These are phyloP conservation scores for Dothidotthia symphoricarpi DNA, from an alignment of 2,329 filamentous ascomycete species.

Conservation along the genomic window DNA sequence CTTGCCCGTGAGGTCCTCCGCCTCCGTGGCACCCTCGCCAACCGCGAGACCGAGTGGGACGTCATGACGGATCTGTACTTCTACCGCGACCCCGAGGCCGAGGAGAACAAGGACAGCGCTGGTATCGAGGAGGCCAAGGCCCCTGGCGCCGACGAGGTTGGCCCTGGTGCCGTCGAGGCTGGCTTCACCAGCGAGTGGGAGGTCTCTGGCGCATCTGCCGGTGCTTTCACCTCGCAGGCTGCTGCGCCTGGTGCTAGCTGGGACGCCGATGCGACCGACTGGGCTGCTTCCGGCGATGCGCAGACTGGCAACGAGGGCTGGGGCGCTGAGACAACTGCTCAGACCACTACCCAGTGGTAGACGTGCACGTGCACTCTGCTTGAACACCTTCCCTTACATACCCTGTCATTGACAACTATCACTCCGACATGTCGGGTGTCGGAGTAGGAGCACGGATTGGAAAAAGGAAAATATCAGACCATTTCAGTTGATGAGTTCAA, in stretches of 20 bases:
- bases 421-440: conserved; percentile 25
- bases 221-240: conserved; percentile 58
- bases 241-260: conserved; percentile 62
- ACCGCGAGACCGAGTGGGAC: conserved; percentile 96
- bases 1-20: conserved; percentile 99
- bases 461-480: conserved; percentile 29
- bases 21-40: conserved; percentile 93
- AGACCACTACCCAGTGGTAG: conserved; percentile 47
- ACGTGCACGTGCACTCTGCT: conserved; percentile 15
- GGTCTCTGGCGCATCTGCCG: conserved; percentile 63
- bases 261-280: conserved; percentile 66
- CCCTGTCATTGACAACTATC: conserved; percentile 35
- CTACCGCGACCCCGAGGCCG: conserved; percentile 99
- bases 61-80: conserved; percentile 99
- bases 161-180: conserved; percentile 71
- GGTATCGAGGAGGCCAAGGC: conserved; percentile 83
- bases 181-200: conserved; percentile 88
- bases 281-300: conserved; percentile 59
- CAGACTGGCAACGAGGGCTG: conserved; percentile 55
- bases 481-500: conserved; percentile 13
- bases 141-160: conserved; percentile 80
- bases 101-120: conserved; percentile 93
- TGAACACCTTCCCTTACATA: conserved; percentile 25
- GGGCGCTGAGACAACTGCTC: conserved; percentile 44
- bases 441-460: conserved; percentile 33